Conservation (phyloP, 1,139 yeast species). For the Blastobotrys ciferrii region DNA sequence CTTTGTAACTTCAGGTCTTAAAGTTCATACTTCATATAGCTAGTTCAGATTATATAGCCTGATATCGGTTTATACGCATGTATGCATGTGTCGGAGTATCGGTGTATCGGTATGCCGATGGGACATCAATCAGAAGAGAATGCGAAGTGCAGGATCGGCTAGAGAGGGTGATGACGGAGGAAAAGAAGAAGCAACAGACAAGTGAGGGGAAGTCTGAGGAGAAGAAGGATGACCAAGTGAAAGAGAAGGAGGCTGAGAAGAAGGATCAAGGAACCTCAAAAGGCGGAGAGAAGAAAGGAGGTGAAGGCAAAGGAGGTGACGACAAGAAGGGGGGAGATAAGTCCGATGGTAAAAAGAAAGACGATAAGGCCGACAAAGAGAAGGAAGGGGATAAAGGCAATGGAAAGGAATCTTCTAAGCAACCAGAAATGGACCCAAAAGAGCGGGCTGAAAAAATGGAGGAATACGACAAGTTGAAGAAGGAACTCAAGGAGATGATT, state of each 20-base stretch:
- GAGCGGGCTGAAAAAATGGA: conserved; percentile 32
- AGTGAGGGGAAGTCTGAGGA: neutral
- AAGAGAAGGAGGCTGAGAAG: conserved; percentile 1
- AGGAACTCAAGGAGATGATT: conserved; percentile 64
- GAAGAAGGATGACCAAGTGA: neutral
- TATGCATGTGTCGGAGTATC: no score
- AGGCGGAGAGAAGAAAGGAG: neutral
- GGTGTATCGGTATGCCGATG: no score
- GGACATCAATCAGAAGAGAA: no score
- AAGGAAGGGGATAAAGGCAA: neutral
- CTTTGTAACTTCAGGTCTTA: no score
- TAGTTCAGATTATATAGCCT: no score
- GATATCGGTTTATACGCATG: no score
- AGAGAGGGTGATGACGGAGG: conserved; percentile 3
- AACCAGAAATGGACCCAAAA: conserved; percentile 1
- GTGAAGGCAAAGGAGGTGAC: neutral
- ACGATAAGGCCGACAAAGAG: conserved; percentile 6
- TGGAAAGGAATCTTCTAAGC: neutral
- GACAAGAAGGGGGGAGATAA: conserved; percentile 3
- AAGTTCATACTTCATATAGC: no score
- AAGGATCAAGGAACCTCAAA: neutral
- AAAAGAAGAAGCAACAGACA: neutral
- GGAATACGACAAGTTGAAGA: conserved; percentile 67
- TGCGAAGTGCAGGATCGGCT: no score
- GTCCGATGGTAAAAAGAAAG: neutral